These are phyloP conservation scores for Porpolomopsis calyptriformis DNA, from an alignment of 768 basidiomycete species.

Conservation along the genomic window DNA sequence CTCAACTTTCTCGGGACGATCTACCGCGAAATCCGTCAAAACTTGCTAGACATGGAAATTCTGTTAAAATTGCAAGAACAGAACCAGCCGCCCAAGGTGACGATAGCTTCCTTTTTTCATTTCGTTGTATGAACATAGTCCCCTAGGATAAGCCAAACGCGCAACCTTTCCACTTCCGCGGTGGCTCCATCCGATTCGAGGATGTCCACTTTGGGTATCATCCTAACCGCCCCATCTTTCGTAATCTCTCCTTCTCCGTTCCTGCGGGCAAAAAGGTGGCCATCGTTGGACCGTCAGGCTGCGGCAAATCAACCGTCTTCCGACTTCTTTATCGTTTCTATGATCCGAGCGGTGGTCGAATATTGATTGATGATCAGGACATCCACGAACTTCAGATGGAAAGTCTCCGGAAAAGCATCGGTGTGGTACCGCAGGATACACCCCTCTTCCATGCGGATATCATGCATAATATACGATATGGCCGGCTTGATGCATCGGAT, in stretches of 20 bases:
- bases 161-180: conserved; percentile 54
- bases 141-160: conserved; percentile 59
- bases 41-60: conserved; percentile 93
- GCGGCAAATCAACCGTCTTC: conserved; percentile 95
- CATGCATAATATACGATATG: conserved; percentile 92
- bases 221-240: conserved; percentile 86
- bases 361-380: conserved; percentile 82
- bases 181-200: conserved; percentile 87
- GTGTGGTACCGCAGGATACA: conserved; percentile 97
- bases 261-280: conserved; percentile 96
- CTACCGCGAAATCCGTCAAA: conserved; percentile 94
- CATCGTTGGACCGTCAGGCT: conserved; percentile 93
- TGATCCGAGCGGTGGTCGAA: conserved; percentile 69
- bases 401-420: conserved; percentile 64
- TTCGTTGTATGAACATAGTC: neutral
- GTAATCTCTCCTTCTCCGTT: conserved; percentile 74
- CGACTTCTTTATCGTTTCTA: conserved; percentile 93
- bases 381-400: conserved; percentile 61
- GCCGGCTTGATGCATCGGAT: conserved; percentile 75
- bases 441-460: conserved; percentile 95
- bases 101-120: conserved; percentile 7
- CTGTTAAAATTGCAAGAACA: conserved; percentile 83
- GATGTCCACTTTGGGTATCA: conserved; percentile 90
- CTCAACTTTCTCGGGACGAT: conserved; percentile 96
- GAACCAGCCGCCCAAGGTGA: conserved; percentile 58